These are phyloP conservation scores for Metarhizium sp. DNA, from an alignment of 2,329 filamentous ascomycete species.

Conservation along the genomic window DNA sequence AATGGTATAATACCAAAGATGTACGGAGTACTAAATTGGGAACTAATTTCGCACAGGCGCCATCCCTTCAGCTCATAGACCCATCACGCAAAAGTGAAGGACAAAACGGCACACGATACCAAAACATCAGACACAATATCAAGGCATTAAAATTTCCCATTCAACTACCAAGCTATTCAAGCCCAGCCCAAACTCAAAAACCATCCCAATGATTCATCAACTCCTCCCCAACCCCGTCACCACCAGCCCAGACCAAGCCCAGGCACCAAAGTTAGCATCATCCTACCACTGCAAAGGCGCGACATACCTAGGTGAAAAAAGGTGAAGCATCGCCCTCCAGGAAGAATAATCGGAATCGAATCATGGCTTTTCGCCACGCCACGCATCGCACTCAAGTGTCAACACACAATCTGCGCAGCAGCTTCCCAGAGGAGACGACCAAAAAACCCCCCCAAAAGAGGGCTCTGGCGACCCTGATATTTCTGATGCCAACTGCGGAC, in stretches of 20 bases:
- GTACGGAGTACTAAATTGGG: background rate
- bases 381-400: slow-evolving; percentile 17
- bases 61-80: background rate
- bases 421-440: slow-evolving; percentile 11
- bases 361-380: slow-evolving; percentile 13
- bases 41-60: background rate
- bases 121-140: background rate
- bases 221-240: background rate
- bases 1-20: background rate
- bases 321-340: slow-evolving; percentile 14
- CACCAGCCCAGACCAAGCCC: background rate
- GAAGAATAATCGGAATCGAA: slow-evolving; percentile 18
- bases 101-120: background rate
- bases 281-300: background rate
- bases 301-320: slow-evolving; percentile 10
- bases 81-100: background rate
- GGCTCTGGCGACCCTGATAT: slow-evolving; percentile 8
- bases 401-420: slow-evolving; percentile 15
- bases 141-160: background rate
- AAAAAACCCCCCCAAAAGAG: background rate
- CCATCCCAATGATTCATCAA: background rate
- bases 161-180: background rate
- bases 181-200: background rate
- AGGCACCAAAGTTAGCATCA: slow-evolving; percentile 6
- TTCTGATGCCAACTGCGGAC: slow-evolving; percentile 15